Evolutionary conservation across 768 basidiomycete genomes (phyloP).

Genomic region (Sporobolomyces roseus): DNA sequence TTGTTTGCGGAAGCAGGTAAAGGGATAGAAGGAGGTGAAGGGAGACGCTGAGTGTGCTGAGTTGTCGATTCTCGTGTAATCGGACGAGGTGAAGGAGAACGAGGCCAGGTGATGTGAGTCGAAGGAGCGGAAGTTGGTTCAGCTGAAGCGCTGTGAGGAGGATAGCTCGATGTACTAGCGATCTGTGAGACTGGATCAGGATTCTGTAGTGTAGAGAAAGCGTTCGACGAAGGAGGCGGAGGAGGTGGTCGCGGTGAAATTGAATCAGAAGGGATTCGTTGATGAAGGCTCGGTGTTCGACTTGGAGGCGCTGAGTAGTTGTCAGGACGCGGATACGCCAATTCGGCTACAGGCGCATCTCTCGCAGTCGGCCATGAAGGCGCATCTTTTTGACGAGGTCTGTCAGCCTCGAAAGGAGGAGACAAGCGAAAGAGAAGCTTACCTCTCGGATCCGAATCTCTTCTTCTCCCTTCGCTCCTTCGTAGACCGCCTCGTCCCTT

Average conservation of each 20-base stretch:
- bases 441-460: neutral
- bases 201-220: neutral
- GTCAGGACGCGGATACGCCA: too few relatives aligned
- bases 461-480: too few relatives aligned
- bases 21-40: neutral
- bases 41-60: neutral
- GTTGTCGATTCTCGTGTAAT: neutral
- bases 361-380: too few relatives aligned
- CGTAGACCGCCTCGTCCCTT: too few relatives aligned
- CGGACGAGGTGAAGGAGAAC: neutral
- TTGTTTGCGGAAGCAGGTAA: neutral
- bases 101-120: neutral
- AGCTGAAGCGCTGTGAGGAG: neutral
- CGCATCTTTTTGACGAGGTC: too few relatives aligned
- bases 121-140: conserved; percentile 52
- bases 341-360: too few relatives aligned
- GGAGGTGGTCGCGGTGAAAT: neutral
- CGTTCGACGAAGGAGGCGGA: neutral
- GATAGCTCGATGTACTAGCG: neutral
- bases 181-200: neutral
- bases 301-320: too few relatives aligned
- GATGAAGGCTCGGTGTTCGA: too few relatives aligned
- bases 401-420: too few relatives aligned
- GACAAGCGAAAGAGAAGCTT: too few relatives aligned
- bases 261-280: too few relatives aligned